Percentiles rank a stretch among this genome's conserved stretches.
Conservation (phyloP, 768 basidiomycete species). For the Pleurotus citrinopileatus region DNA sequence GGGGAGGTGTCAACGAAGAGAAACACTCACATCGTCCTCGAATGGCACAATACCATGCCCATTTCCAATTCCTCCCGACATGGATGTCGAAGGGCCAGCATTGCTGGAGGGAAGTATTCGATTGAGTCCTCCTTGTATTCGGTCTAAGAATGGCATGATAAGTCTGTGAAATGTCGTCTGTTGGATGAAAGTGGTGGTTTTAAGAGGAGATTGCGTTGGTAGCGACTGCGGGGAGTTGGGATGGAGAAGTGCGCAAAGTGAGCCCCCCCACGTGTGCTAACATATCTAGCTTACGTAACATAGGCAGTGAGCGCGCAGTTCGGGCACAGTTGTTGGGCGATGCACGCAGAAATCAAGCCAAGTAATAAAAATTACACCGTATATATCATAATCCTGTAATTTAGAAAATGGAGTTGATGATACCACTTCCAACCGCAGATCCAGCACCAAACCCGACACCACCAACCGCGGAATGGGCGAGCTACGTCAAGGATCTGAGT, state of each 20-base stretch:
- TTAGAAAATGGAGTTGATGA: slow-evolving; percentile 49
- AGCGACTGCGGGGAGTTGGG: background rate
- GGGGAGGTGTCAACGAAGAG: background rate
- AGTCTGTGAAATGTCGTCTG: too few relatives aligned
- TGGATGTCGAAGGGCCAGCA: slow-evolving; percentile 31
- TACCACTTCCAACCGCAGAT: slow-evolving; percentile 39
- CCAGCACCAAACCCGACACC: slow-evolving; percentile 78
- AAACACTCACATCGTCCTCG: slow-evolving; percentile 68
- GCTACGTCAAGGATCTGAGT: slow-evolving; percentile 22
- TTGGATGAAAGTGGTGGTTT: too few relatives aligned
- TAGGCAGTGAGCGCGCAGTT: background rate
- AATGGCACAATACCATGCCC: slow-evolving; percentile 59
- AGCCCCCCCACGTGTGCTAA: too few relatives aligned
- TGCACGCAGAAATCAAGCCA: too few relatives aligned
- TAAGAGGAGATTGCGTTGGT: too few relatives aligned
- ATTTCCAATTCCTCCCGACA: slow-evolving; percentile 55
- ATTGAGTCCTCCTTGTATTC: slow-evolving; percentile 47
- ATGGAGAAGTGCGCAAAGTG: too few relatives aligned
- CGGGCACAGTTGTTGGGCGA: too few relatives aligned
- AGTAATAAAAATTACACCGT: background rate
- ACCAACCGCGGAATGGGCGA: slow-evolving; percentile 56
- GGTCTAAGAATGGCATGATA: slow-evolving; percentile 56
- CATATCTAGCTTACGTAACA: background rate
- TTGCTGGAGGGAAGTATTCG: slow-evolving; percentile 44
- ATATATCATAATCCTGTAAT: background rate